Evolutionary conservation across 2,329 filamentous ascomycete genomes (phyloP).

Genomic region (Talaromyces sp.): DNA sequence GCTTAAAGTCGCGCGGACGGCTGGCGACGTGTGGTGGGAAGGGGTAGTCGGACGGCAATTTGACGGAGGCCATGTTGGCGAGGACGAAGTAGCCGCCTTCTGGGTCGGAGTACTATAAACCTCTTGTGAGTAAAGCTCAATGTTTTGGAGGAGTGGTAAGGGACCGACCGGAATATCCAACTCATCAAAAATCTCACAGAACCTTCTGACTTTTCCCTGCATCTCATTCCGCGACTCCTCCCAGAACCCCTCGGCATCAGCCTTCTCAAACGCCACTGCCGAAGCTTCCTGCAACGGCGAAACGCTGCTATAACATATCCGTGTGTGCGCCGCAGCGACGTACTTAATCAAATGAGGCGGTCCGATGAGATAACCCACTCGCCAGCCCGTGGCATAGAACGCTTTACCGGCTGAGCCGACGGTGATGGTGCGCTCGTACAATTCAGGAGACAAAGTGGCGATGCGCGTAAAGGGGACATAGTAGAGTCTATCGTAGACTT

Average conservation of each 20-base stretch:
- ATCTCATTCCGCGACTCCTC: slow-evolving; percentile 78
- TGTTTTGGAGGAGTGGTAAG: too few species aligned
- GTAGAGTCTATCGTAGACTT: slow-evolving; percentile 92
- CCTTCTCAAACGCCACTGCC: slow-evolving; percentile 90
- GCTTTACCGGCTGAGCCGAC: slow-evolving; percentile 97
- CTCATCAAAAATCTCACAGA: slow-evolving; percentile 79
- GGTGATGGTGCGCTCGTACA: slow-evolving; percentile 83
- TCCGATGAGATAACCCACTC: slow-evolving; percentile 92
- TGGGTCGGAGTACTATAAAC: slow-evolving; percentile 71
- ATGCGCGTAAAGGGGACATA: slow-evolving; percentile 95
- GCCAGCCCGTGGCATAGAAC: slow-evolving; percentile 97
- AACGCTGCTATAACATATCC: slow-evolving; percentile 93
- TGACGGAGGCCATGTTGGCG: slow-evolving; percentile 86
- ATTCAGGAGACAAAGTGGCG: slow-evolving; percentile 83
- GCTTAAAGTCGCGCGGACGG: slow-evolving; percentile 87
- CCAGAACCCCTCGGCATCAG: slow-evolving; percentile 85
- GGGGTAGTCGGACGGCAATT: slow-evolving; percentile 76
- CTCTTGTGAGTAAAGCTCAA: background rate
- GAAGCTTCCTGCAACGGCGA: slow-evolving; percentile 92
- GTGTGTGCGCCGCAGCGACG: slow-evolving; percentile 86
- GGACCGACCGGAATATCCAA: slow-evolving; percentile 60
- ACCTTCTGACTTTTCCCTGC: slow-evolving; percentile 81
- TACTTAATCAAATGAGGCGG: slow-evolving; percentile 85
- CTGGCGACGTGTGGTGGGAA: slow-evolving; percentile 87
- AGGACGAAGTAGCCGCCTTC: slow-evolving; percentile 98